Evolutionary conservation across 352 stramenopile genomes (phyloP).

Genomic region (Phytophthora fragariaefolia): DNA sequence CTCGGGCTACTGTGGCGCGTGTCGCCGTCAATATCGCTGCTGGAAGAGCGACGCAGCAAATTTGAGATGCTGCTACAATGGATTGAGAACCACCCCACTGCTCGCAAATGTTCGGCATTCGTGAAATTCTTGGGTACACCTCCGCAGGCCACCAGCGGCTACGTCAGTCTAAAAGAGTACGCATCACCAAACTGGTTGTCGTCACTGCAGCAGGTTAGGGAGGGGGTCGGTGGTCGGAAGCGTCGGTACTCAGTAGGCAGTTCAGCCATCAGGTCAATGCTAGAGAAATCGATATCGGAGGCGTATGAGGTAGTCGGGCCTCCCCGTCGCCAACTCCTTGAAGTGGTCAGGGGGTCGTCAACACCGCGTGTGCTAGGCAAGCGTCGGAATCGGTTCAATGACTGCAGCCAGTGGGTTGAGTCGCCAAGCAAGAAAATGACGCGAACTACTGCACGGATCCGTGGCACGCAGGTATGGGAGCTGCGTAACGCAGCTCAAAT

Average conservation of each 20-base stretch:
- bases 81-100: constrained; percentile 60
- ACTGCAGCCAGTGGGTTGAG: constrained; percentile 15
- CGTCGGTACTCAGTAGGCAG: constrained; percentile 47
- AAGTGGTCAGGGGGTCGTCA: constrained; percentile 11
- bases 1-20: constrained; percentile 58
- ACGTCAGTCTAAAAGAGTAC: constrained; percentile 82
- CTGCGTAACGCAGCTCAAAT: constrained; percentile 29
- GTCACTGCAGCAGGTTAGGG: constrained; percentile 60
- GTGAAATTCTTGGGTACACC: constrained; percentile 63
- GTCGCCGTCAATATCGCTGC: constrained; percentile 48
- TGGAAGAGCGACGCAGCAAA: constrained; percentile 58
- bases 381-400: constrained; percentile 15
- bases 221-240: constrained; percentile 34
- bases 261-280: constrained; percentile 23
- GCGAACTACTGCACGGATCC: constrained; percentile 1
- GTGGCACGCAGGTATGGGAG: neutral
- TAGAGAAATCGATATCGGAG: constrained; percentile 30
- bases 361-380: constrained; percentile 29
- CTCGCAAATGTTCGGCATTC: constrained; percentile 46
- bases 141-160: constrained; percentile 62
- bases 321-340: constrained; percentile 24
- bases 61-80: constrained; percentile 67
- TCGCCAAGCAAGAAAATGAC: constrained; percentile 29
- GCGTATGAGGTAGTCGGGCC: neutral
- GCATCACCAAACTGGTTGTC: constrained; percentile 69